Evolutionary conservation across 2,329 filamentous ascomycete genomes (phyloP), one percentile per base, ranked within the genome.

Genomic region (Ilyonectria destructans): DNA sequence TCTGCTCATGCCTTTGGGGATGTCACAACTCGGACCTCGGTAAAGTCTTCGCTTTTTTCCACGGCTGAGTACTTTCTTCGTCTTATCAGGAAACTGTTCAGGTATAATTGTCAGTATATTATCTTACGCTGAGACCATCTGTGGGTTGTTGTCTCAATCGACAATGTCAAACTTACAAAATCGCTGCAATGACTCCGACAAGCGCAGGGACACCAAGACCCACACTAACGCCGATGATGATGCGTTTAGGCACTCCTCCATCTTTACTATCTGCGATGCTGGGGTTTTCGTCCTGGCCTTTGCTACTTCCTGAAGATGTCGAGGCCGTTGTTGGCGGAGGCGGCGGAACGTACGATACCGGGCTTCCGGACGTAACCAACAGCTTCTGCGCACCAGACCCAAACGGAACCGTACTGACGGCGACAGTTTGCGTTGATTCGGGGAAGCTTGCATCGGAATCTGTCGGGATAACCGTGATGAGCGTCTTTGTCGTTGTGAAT

Each of bases 161-260:
- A 40, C 15, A 4, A 29, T 10, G 21, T 12, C 31, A 9, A 60
- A 78, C 81, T 77, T 74, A 83, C 81, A 78, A 74, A 62, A 78
- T 60, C 6, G 65, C 74, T 0, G 64, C 78, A 43, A 80, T 62
- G 4, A 78, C 63, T 4, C 73, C 80, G 7, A 77, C 65, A 3
- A 87, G 23, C 3, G 82, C 70, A 0, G 84, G 81, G 0, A 85
- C 75, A 1, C 84, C 84, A 10, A 85, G 58, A 0, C 86, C 86
- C 1, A 88, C 81, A 46, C 81, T 82, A 1, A 87, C 73, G 4
- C 87, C 86, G 29, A 88, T 79, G 51, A 88, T 83, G 37, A 87
- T 60, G 23, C 82, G 82, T 33, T 83, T 85, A n/a, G 79, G 80
- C 3, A 82, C 80, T 0, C 83, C 82, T 1, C 75, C 65, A 9